phyloP scores from a whole-genome alignment of 2,329 filamentous ascomycete species.

The Penicillium sp. region DNA sequence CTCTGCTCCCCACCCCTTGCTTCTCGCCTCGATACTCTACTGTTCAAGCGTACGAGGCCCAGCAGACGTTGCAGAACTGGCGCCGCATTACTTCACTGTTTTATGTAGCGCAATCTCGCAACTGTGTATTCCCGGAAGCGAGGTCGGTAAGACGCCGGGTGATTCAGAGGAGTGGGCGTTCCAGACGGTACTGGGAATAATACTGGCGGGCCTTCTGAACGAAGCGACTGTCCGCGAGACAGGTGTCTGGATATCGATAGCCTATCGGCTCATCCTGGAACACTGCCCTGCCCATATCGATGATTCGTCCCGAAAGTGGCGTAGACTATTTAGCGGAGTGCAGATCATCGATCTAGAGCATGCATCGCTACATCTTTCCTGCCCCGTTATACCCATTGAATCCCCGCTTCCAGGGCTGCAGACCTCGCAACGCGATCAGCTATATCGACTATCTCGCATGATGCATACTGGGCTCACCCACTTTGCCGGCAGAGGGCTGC shows the following conservation, averaged over 20 bases:
- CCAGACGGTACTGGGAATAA: conserved; percentile 5
- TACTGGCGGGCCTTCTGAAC: conserved; percentile 1
- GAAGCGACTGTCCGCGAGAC: conserved; percentile 14
- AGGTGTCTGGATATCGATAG: conserved; percentile 15
- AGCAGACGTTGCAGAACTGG: not conserved
- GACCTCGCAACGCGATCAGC: conserved; percentile 6
- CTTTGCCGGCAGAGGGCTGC: conserved; percentile 4
- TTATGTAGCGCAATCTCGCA: conserved; percentile 8
- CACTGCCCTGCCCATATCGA: conserved; percentile 11
- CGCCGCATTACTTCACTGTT: conserved; percentile 4
- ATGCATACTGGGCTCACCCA: conserved; percentile 14
- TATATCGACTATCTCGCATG: conserved; percentile 9
- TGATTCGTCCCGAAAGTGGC: conserved; percentile 9
- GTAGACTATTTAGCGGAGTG: conserved; percentile 8
- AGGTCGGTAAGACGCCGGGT: not conserved
- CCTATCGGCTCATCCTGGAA: conserved; percentile 15
- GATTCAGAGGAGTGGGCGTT: conserved; percentile 12
- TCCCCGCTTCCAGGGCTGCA: conserved; percentile 1
- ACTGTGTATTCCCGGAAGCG: conserved; percentile 9
- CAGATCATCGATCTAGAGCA: conserved; percentile 14
- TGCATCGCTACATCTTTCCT: conserved; percentile 13
- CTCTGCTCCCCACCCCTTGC: conserved; percentile 8
- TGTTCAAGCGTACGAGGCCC: conserved; percentile 10
- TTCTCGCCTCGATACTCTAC: conserved; percentile 10
- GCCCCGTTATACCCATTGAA: conserved; percentile 10